Conservation (phyloP, 352 stramenopile species). For the Peronospora farinosa region DNA sequence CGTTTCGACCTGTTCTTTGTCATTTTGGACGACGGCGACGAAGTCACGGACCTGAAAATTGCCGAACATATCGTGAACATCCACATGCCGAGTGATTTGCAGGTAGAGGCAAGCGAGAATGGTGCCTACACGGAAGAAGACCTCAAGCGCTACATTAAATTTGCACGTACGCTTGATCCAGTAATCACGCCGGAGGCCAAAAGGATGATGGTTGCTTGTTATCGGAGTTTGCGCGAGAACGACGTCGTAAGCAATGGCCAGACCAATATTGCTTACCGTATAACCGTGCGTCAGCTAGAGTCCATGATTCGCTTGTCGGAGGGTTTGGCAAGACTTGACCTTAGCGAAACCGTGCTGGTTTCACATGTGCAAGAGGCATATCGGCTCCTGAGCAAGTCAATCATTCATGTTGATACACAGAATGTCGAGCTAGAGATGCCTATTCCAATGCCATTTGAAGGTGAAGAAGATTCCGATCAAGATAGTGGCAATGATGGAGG, state of each 20-base stretch:
- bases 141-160: slow-evolving; percentile 95
- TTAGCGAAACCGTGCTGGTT: slow-evolving; percentile 88
- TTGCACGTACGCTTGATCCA: slow-evolving; percentile 55
- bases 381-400: slow-evolving; percentile 94
- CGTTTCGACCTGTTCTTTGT: slow-evolving; percentile 99
- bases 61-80: slow-evolving; percentile 97
- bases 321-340: slow-evolving; percentile 92
- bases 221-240: slow-evolving; percentile 95
- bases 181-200: slow-evolving; percentile 72
- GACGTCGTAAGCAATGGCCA: slow-evolving; percentile 89
- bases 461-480: slow-evolving; percentile 57
- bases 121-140: slow-evolving; percentile 67
- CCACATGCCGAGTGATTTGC: slow-evolving; percentile 74
- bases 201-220: slow-evolving; percentile 95
- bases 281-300: slow-evolving; percentile 98
- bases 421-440: slow-evolving; percentile 91
- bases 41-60: slow-evolving; percentile 91
- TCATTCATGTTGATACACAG: slow-evolving; percentile 98
- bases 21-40: slow-evolving; percentile 96
- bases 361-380: slow-evolving; percentile 95
- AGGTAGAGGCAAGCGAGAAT: slow-evolving; percentile 19
- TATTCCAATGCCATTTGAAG: slow-evolving; percentile 21
- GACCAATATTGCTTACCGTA: slow-evolving; percentile 95
- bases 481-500: slow-evolving; percentile 9
- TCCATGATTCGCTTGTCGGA: slow-evolving; percentile 97